Evolutionary conservation across 345 rosid species (phyloP).

Genomic region (Anastatica hierochuntica): DNA sequence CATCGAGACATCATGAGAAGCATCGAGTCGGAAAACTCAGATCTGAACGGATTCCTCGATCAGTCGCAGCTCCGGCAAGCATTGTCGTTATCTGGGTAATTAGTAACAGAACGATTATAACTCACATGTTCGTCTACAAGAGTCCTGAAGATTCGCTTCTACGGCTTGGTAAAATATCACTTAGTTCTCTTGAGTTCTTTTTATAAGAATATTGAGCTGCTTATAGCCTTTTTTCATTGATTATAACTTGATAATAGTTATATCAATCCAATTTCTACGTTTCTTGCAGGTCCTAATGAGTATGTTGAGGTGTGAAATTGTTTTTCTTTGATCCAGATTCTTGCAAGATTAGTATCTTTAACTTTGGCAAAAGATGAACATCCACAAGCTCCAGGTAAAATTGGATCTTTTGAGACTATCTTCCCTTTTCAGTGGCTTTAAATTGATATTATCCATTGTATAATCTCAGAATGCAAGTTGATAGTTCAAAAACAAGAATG

Average conservation of each 20-base stretch:
- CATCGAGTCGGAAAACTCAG: conserved; percentile 50
- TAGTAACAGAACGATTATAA: conserved; percentile 37
- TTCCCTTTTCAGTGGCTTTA: too few species aligned
- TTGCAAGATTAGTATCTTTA: too few species aligned
- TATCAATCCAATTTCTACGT: background rate
- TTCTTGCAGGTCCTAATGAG: conserved; percentile 42
- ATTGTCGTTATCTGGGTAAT: conserved; percentile 40
- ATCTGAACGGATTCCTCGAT: conserved; percentile 54
- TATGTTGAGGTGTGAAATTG: conserved; percentile 58
- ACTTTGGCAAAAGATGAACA: too few species aligned
- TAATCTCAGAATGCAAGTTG: too few species aligned
- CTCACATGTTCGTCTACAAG: conserved; percentile 62
- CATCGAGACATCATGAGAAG: conserved; percentile 41
- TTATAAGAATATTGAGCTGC: background rate
- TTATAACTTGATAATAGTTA: background rate
- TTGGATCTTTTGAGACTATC: too few species aligned
- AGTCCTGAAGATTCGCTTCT: conserved; percentile 36
- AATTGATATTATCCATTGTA: too few species aligned
- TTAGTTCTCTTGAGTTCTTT: too few species aligned
- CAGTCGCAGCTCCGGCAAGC: conserved; percentile 55
- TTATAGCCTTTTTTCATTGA: background rate
- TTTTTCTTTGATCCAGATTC: too few species aligned
- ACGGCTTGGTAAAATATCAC: conserved; percentile 34
- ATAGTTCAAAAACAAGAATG: too few species aligned
- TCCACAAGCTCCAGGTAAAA: too few species aligned